Conservation (phyloP, 129 eudicot genomes). For the Flaveria trinervia region DNA sequence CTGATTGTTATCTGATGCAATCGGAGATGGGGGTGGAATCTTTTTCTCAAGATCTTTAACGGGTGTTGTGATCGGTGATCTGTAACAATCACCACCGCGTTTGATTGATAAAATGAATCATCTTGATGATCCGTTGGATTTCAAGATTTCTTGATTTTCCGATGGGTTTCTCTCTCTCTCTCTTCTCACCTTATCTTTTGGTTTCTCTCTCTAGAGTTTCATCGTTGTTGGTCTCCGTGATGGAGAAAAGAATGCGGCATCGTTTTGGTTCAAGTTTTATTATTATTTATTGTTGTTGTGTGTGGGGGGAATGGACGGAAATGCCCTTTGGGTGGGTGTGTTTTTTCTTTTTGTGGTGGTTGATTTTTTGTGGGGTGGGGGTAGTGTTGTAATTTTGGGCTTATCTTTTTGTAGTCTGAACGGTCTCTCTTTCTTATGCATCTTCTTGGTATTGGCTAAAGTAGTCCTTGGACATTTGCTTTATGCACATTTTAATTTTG, state of each 20-base stretch:
- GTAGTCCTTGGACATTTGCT: slow-evolving; percentile 5
- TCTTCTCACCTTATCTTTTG: slow-evolving; percentile 25
- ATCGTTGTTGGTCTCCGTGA: slow-evolving; percentile 24
- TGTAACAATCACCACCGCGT: slow-evolving; percentile 25
- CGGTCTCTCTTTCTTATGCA: not conserved
- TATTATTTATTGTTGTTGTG: slow-evolving; percentile 28
- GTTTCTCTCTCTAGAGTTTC: slow-evolving; percentile 32
- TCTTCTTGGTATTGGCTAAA: not conserved
- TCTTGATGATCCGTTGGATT: slow-evolving; percentile 26
- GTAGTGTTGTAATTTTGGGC: slow-evolving; percentile 9
- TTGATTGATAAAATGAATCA: slow-evolving; percentile 18
- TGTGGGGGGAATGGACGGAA: slow-evolving; percentile 37
- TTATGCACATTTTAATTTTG: not conserved
- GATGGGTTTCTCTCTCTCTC: slow-evolving; percentile 17
- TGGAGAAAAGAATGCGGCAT: slow-evolving; percentile 41
- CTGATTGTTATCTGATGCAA: not conserved
- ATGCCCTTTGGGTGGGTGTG: slow-evolving; percentile 19
- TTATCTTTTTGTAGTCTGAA: slow-evolving; percentile 25
- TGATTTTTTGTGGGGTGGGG: slow-evolving; percentile 30
- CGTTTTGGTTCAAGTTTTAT: slow-evolving; percentile 15
- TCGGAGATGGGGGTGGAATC: slow-evolving; percentile 24
- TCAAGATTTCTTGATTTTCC: slow-evolving; percentile 43
- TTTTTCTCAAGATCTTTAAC: not conserved
- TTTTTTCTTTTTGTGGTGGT: slow-evolving; percentile 8
- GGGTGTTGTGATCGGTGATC: not conserved